phyloP scores from a whole-genome alignment of 1,284 basidiomycete genomes.

The Tilletia walkeri region DNA sequence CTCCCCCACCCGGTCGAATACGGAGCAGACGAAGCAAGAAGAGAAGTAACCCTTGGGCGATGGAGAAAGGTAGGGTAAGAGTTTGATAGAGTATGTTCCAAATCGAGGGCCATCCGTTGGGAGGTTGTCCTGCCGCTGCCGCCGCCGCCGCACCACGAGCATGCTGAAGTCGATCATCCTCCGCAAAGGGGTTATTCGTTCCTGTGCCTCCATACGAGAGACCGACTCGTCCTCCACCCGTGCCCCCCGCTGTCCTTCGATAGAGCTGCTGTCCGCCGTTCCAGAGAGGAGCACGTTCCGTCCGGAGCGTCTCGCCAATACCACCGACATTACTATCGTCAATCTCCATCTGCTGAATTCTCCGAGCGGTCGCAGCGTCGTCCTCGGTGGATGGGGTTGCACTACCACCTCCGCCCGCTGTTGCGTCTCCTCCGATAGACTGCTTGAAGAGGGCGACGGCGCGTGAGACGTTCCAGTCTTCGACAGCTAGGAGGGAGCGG shows the following conservation, averaged over 20 bases:
- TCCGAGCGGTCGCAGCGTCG: slow-evolving; percentile 34
- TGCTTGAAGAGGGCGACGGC: slow-evolving; percentile 32
- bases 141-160: slow-evolving; percentile 22
- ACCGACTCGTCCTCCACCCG: not conserved
- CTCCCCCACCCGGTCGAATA: slow-evolving; percentile 17
- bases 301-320: slow-evolving; percentile 6
- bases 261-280: not conserved
- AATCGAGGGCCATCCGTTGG: not conserved
- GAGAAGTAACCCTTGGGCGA: slow-evolving; percentile 31
- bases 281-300: slow-evolving; percentile 2
- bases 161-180: slow-evolving; percentile 25
- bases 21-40: slow-evolving; percentile 31
- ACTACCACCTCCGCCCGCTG: not conserved
- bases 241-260: not conserved
- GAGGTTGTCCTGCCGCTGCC: slow-evolving; percentile 8
- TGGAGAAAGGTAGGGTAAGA: slow-evolving; percentile 35
- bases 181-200: not conserved
- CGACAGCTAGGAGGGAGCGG: slow-evolving; percentile 33
- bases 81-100: slow-evolving; percentile 35
- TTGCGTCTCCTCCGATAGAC: slow-evolving; percentile 27
- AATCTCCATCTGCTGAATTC: not conserved
- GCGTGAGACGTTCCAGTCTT: slow-evolving; percentile 33
- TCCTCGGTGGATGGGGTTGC: slow-evolving; percentile 20
- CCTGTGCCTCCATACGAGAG: slow-evolving; percentile 18
- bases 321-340: slow-evolving; percentile 22